Evolutionary conservation across 805 yeast species (phyloP).

Genomic region (Yarrowia sp.): DNA sequence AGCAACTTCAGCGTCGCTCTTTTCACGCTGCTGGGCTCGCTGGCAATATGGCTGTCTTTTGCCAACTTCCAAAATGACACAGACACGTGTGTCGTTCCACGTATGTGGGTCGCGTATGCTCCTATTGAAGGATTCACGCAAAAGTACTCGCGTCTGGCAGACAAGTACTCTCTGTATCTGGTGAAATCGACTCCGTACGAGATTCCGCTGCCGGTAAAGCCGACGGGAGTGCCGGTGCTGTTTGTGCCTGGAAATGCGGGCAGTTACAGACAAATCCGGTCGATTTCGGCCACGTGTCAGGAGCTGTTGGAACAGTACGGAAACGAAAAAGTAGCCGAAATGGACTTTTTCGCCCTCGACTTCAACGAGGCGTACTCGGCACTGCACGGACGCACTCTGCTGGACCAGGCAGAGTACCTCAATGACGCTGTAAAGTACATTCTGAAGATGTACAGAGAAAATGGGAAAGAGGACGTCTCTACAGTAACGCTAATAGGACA

Average conservation of each 20-base stretch:
- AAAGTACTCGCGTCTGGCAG: constrained; percentile 62
- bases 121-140: constrained; percentile 28
- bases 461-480: constrained; percentile 41
- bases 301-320: constrained; percentile 28
- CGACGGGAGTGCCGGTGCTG: constrained; percentile 80
- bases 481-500: constrained; percentile 83
- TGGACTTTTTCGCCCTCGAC: constrained; percentile 89
- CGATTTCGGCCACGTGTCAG: constrained; percentile 6
- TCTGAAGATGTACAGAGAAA: constrained; percentile 55
- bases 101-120: constrained; percentile 32
- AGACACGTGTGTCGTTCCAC: constrained; percentile 29
- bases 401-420: constrained; percentile 89
- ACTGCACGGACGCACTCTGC: constrained; percentile 86
- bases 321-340: constrained; percentile 29
- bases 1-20: not conserved
- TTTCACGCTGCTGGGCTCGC: not conserved
- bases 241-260: constrained; percentile 99
- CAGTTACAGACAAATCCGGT: constrained; percentile 61
- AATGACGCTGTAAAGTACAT: constrained; percentile 84
- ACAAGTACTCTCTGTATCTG: constrained; percentile 74
- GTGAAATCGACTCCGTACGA: constrained; percentile 63
- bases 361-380: constrained; percentile 96
- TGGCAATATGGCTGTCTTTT: not conserved
- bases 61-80: not conserved
- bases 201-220: constrained; percentile 30